Evolutionary conservation across 108 stramenopile genomes (phyloP).

Genomic region (Chaetoceros tenuissimus): DNA sequence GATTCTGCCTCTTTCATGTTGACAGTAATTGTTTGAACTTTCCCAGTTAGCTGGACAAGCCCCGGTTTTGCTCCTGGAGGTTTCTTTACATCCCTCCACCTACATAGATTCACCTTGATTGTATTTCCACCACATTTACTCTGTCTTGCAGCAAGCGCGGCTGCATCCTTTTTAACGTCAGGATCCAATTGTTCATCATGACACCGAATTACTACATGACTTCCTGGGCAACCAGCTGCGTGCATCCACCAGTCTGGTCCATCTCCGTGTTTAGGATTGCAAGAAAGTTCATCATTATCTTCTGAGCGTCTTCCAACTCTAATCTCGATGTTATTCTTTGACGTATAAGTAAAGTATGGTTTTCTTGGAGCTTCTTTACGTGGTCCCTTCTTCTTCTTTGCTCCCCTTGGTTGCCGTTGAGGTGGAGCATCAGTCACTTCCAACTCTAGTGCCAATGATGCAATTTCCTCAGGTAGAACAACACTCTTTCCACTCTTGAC

Average conservation of each 20-base stretch:
- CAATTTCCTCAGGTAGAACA: slow-evolving; percentile 32
- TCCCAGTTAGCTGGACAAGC: slow-evolving; percentile 67
- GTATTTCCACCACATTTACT: slow-evolving; percentile 69
- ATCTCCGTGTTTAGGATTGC: slow-evolving; percentile 65
- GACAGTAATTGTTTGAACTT: slow-evolving; percentile 62
- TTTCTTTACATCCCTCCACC: slow-evolving; percentile 78
- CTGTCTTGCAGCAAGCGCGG: slow-evolving; percentile 73
- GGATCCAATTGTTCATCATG: slow-evolving; percentile 47
- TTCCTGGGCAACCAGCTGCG: slow-evolving; percentile 82
- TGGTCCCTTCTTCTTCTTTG: slow-evolving; percentile 52
- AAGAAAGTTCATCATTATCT: slow-evolving; percentile 79
- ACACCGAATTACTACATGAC: slow-evolving; percentile 79
- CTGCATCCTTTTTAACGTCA: slow-evolving; percentile 69
- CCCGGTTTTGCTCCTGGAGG: slow-evolving; percentile 84
- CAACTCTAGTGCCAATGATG: slow-evolving; percentile 42
- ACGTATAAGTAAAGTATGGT: slow-evolving; percentile 69
- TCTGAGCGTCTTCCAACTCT: slow-evolving; percentile 75
- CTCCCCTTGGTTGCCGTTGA: slow-evolving; percentile 15
- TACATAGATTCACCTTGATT: slow-evolving; percentile 66
- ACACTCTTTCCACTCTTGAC: slow-evolving; percentile 20
- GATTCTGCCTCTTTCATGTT: slow-evolving; percentile 69
- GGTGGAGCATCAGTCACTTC: slow-evolving; percentile 51
- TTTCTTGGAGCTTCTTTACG: slow-evolving; percentile 22
- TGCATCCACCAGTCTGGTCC: slow-evolving; percentile 88
- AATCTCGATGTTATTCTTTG: slow-evolving; percentile 59